Evolutionary conservation across 2,329 filamentous ascomycete genomes (phyloP).

Genomic region (Pyrenophora graminea): DNA sequence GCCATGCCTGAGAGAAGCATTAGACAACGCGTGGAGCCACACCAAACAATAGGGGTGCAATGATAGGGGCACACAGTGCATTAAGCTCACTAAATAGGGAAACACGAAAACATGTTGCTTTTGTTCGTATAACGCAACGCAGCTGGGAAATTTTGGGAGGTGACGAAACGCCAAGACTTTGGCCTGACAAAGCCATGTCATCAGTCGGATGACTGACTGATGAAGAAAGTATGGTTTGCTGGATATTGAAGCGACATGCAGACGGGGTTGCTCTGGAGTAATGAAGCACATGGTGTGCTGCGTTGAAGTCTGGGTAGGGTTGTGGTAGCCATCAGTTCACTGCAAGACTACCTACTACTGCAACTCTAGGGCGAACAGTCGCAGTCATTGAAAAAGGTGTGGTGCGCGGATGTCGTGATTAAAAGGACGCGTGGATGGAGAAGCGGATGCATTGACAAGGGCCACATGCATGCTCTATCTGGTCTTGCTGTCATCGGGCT

Average conservation of each 20-base stretch:
- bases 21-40: background rate
- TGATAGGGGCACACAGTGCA: no score
- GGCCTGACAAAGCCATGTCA: no score
- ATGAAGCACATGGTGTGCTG: no score
- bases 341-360: background rate
- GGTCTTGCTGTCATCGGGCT: slow-evolving; percentile 5
- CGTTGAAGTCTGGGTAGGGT: background rate
- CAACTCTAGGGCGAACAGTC: background rate
- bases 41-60: background rate
- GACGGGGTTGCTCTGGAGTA: no score
- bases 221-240: no score
- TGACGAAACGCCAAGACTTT: no score
- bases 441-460: background rate
- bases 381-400: background rate
- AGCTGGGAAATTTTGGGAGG: no score
- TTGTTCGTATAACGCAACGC: no score
- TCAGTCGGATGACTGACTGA: no score
- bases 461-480: background rate
- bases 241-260: no score
- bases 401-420: background rate
- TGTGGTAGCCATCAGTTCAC: background rate
- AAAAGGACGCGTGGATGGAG: slow-evolving; percentile 3
- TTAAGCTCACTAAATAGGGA: no score
- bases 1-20: background rate
- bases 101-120: no score